Evolutionary conservation across 371 early-diverging fungal species (phyloP), one percentile per base, ranked within the genome.

Genomic region (Smittium culicis): DNA sequence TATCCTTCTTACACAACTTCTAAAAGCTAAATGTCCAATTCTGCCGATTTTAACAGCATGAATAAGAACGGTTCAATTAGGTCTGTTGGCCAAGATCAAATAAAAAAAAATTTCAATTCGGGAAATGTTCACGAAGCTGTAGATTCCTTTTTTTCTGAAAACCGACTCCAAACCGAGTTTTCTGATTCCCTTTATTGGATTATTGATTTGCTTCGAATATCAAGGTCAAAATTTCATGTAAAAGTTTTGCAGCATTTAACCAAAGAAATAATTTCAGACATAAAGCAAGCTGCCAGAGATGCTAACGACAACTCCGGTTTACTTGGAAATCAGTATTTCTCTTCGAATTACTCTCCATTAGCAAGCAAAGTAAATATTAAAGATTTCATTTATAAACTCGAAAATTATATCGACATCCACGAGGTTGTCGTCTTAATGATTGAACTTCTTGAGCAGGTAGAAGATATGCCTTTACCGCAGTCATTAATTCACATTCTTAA

Each of bases 161-260:
- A 59, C 25, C 5, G 32, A 32, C 16, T 59, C 11, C 11, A 59
- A 11, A 14, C n/a, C 11, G 60, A 59, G 25, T 59, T 11, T 16
- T 27, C 60, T 59, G 60, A 59, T 59, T 27, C 60, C 16, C 28
- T 59, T 29, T 59, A 59, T n/a, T 59, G 60, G 60, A 11, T 59
- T 5, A 25, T 59, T 5, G 30, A 59, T 29, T 5, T 11, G 60
- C 28, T 59, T 16, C 14, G n/a, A 5, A n/a, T 59, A n/a, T 59
- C 60, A 14, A 5, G 32, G n/a, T 11, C 60, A n/a, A 32, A 29
- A 16, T 59, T 59, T n/a, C 60, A 59, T n/a, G 32, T 29, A 59
- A 59, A 59, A 32, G 28, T 59, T 27, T n/a, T 59, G 30, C 30
- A 59, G n/a, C 5, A 59, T 25, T n/a, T 59, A 32, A 32, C 32